These are phyloP conservation scores for Pyrus bretschneideri DNA, from an alignment of 306 rosid species.

Conservation along the genomic window DNA sequence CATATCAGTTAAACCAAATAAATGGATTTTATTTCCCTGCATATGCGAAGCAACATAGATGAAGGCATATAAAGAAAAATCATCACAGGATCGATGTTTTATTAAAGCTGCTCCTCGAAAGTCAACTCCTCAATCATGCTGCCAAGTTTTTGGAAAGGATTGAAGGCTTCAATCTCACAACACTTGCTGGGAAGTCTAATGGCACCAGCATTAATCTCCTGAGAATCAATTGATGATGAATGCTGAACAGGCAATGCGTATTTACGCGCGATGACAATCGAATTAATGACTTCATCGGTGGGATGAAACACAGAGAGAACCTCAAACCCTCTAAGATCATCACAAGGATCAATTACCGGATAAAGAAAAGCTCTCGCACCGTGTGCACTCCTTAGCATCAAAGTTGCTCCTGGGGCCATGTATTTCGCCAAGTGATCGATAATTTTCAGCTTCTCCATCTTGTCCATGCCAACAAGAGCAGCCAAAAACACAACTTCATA, in stretches of 20 bases:
- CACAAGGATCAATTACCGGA: conserved; percentile 64
- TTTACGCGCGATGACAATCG: conserved; percentile 63
- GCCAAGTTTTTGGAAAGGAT: conserved; percentile 47
- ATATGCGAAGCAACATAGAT: not conserved
- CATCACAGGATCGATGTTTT: not conserved
- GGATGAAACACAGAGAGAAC: conserved; percentile 77
- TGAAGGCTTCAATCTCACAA: conserved; percentile 52
- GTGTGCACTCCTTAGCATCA: conserved; percentile 83
- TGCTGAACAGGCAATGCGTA: conserved; percentile 17
- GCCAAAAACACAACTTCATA: conserved; percentile 79
- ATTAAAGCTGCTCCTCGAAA: conserved; percentile 39
- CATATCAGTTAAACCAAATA: not conserved
- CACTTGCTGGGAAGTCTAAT: conserved; percentile 49
- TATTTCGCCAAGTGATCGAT: conserved; percentile 51
- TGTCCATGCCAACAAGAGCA: conserved; percentile 82
- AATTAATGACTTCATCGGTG: conserved; percentile 69
- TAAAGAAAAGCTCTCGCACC: conserved; percentile 88
- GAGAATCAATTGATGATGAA: conserved; percentile 21
- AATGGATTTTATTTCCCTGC: conserved; percentile 13
- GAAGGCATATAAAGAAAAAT: not conserved
- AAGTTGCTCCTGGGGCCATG: conserved; percentile 64
- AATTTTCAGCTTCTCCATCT: conserved; percentile 42
- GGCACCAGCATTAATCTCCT: conserved; percentile 7
- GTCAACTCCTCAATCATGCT: conserved; percentile 45
- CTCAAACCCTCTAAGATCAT: conserved; percentile 67